Evolutionary conservation across 108 stramenopile species (phyloP).

Genomic region (Fragilariopsis cylindrus): DNA sequence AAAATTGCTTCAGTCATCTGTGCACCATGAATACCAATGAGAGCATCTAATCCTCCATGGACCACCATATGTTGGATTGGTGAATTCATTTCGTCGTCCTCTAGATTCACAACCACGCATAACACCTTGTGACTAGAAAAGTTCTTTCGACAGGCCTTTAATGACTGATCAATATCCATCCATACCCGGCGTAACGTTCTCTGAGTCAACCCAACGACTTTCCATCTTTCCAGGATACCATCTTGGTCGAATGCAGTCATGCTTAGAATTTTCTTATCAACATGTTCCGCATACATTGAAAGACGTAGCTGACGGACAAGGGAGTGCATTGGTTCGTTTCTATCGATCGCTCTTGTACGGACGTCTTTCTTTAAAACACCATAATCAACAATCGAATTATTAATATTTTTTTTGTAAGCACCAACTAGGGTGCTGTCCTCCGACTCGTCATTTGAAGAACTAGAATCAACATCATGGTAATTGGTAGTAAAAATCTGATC

Average conservation of each 20-base stretch:
- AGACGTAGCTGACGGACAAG: background rate
- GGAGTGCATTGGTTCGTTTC: background rate
- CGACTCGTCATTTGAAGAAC: too few species aligned
- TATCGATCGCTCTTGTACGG: background rate
- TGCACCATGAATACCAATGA: conserved; percentile 61
- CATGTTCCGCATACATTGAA: background rate
- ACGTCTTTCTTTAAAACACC: background rate
- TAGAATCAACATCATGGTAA: too few species aligned
- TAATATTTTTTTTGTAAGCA: too few species aligned
- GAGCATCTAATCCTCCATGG: conserved; percentile 51
- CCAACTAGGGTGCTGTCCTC: too few species aligned
- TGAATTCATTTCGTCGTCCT: conserved; percentile 24
- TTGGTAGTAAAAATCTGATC: too few species aligned
- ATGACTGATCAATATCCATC: background rate
- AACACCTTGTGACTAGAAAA: conserved; percentile 23
- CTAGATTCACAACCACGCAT: conserved; percentile 55
- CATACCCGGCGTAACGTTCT: conserved; percentile 4
- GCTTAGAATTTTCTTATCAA: too few species aligned
- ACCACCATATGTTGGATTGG: conserved; percentile 45
- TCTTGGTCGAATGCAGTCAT: too few species aligned
- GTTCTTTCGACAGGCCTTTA: background rate
- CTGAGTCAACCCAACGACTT: conserved; percentile 1
- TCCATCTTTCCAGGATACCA: background rate
- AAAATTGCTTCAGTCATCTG: conserved; percentile 56
- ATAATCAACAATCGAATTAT: background rate